Percentiles rank a stretch among this genome's conserved stretches.
Conservation (phyloP, 1,284 basidiomycete species). For the Thecaphora thlaspeos region DNA sequence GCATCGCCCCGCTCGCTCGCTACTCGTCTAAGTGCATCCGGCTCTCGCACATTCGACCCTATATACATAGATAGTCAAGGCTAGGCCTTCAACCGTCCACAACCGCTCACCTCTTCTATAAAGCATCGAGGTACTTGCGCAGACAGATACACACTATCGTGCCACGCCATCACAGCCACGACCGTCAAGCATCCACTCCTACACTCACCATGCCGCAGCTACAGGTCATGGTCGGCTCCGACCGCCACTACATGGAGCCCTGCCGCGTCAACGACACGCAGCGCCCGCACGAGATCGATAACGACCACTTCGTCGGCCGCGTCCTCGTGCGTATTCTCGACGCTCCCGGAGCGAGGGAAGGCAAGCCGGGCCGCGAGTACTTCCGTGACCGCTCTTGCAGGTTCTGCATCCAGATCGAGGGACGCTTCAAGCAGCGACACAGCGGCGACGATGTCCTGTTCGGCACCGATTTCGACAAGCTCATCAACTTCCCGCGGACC, state of each 20-base stretch:
- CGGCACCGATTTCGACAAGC: constrained; percentile 52
- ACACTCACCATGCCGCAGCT: constrained; percentile 46
- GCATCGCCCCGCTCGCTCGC: too few species aligned
- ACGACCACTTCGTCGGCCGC: constrained; percentile 58
- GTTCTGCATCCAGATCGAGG: constrained; percentile 60
- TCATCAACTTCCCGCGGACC: constrained; percentile 54
- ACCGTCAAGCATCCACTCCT: not conserved
- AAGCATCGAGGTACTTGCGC: too few species aligned
- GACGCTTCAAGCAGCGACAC: constrained; percentile 57
- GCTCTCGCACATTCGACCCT: too few species aligned
- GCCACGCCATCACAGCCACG: not conserved
- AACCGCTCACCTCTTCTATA: too few species aligned
- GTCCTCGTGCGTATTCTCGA: constrained; percentile 59
- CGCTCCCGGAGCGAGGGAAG: constrained; percentile 52
- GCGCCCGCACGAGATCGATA: constrained; percentile 59
- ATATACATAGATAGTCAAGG: too few species aligned
- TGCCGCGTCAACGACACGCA: constrained; percentile 57
- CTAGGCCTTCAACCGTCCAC: too few species aligned
- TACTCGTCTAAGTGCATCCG: too few species aligned
- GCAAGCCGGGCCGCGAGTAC: constrained; percentile 52
- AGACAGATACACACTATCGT: too few species aligned
- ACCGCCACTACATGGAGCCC: constrained; percentile 56
- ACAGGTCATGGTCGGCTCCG: constrained; percentile 56
- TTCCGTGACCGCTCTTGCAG: constrained; percentile 56
- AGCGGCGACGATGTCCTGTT: constrained; percentile 51